phyloP scores from a whole-genome alignment of 108 stramenopile genomes.

The Nitzschia inconspicua region DNA sequence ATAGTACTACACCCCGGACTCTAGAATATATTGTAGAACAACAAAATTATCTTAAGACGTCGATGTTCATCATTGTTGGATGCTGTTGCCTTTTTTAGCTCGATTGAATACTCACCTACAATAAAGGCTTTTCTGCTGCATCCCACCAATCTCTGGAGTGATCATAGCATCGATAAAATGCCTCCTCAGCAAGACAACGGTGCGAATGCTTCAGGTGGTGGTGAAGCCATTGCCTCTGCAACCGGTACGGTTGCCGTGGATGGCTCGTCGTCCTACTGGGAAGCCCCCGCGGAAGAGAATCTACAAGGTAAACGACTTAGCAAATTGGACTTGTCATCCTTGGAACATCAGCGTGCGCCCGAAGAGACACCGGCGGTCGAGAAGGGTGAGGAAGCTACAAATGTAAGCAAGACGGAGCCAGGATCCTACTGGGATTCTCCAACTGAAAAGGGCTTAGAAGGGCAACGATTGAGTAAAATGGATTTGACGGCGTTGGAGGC shows the following conservation, averaged over 20 bases:
- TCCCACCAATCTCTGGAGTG: too few relatives aligned
- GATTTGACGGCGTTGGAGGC: constrained; percentile 4
- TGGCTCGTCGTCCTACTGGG: constrained; percentile 6
- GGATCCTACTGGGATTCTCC: constrained; percentile 29
- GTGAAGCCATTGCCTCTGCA: background rate
- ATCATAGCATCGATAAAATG: too few relatives aligned
- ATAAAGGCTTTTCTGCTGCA: too few relatives aligned
- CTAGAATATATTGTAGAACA: too few relatives aligned
- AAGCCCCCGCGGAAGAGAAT: constrained; percentile 2
- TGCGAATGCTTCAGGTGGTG: too few relatives aligned
- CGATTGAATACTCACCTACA: too few relatives aligned
- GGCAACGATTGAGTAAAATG: constrained; percentile 13
- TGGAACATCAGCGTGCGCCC: background rate
- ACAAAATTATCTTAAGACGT: too few relatives aligned
- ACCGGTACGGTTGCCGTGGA: background rate
- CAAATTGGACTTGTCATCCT: background rate
- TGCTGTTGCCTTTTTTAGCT: too few relatives aligned
- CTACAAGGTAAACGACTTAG: constrained; percentile 5
- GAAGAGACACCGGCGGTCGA: too few relatives aligned
- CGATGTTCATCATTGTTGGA: too few relatives aligned
- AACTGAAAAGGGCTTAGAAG: constrained; percentile 5
- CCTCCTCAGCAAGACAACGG: too few relatives aligned
- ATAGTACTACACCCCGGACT: too few relatives aligned
- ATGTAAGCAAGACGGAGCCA: background rate
- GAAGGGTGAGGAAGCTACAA: background rate